Evolutionary conservation across 768 basidiomycete species (phyloP).

Genomic region (Floccularia luteovirens): DNA sequence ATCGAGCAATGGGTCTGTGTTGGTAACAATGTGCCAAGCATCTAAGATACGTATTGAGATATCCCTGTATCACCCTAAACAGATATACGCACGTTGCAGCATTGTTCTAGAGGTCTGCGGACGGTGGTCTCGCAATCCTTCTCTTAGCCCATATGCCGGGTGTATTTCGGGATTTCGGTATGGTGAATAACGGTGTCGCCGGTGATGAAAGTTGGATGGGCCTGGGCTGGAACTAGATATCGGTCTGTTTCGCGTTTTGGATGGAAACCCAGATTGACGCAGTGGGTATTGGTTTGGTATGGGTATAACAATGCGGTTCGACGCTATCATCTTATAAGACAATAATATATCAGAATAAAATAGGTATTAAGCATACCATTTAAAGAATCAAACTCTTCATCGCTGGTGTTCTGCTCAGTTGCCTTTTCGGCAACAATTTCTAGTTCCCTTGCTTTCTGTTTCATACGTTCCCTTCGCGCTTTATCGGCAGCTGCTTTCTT

Average conservation of each 20-base stretch:
- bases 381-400: too few species aligned
- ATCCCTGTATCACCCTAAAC: constrained; percentile 1
- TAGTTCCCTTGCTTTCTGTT: constrained; percentile 13
- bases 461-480: constrained; percentile 11
- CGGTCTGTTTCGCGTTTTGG: not conserved
- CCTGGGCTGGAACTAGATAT: not conserved
- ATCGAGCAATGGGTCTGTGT: constrained; percentile 65
- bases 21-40: constrained; percentile 62
- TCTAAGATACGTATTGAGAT: constrained; percentile 29
- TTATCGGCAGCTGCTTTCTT: constrained; percentile 18
- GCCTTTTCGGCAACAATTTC: not conserved
- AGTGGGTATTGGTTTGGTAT: constrained; percentile 9
- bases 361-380: too few species aligned
- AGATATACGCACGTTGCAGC: constrained; percentile 51
- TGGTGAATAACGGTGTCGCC: constrained; percentile 25
- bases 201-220: constrained; percentile 11
- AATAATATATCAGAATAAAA: too few species aligned
- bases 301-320: not conserved
- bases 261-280: not conserved
- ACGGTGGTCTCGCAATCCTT: constrained; percentile 8
- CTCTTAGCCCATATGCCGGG: not conserved
- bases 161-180: constrained; percentile 12
- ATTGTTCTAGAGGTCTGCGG: constrained; percentile 36
- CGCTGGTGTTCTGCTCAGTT: too few species aligned
- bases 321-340: too few species aligned